Evolutionary conservation across 768 basidiomycete genomes (phyloP).

Genomic region (Collybia mongolica): DNA sequence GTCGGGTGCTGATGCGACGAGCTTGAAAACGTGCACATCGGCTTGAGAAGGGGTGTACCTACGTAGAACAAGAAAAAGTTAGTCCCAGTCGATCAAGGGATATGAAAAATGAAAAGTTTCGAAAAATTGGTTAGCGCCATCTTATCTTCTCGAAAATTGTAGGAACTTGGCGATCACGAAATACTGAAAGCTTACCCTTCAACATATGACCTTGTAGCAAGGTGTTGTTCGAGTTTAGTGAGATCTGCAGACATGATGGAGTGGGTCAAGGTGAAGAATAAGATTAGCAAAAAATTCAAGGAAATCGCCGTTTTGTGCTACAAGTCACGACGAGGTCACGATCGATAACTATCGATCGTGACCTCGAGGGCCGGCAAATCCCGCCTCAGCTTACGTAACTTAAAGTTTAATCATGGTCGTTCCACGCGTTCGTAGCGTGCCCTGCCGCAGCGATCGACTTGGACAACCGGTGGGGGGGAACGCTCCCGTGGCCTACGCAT

Average conservation of each 20-base stretch:
- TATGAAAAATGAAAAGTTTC: not conserved
- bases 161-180: not conserved
- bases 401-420: too few species aligned
- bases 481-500: too few species aligned
- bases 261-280: conserved; percentile 22
- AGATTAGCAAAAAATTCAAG: conserved; percentile 4
- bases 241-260: conserved; percentile 66
- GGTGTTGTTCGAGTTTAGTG: conserved; percentile 79
- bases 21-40: conserved; percentile 89
- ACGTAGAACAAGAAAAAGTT: conserved; percentile 14
- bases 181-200: conserved; percentile 69
- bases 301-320: too few species aligned
- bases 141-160: not conserved
- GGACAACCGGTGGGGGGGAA: too few species aligned
- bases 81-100: not conserved
- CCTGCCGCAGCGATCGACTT: too few species aligned
- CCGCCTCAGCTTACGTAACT: too few species aligned
- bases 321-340: too few species aligned
- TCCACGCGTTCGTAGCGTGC: too few species aligned
- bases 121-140: not conserved
- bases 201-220: conserved; percentile 83
- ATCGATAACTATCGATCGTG: too few species aligned
- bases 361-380: too few species aligned
- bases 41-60: conserved; percentile 94
- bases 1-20: conserved; percentile 65